Base-by-base conservation (phyloP, 2,329 filamentous ascomycete species). In the Helicocarpus griseus region DNA sequence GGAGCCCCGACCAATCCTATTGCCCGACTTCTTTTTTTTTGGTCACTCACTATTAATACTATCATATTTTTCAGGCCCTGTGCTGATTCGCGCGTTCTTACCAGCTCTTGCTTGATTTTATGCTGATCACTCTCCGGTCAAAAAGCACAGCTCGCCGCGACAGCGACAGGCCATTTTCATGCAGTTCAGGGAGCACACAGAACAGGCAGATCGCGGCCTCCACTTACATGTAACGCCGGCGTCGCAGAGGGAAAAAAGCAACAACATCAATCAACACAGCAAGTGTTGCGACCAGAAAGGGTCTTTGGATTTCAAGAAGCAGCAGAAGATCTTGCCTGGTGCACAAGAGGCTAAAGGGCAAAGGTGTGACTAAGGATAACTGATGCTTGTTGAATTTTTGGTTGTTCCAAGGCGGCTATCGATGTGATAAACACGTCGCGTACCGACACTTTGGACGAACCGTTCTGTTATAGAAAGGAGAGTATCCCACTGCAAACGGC, bases 401-500 rank as follows among this genome's bases (percentile, higher is more conserved):
- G 14, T 33, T 22, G 26, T 17, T 19, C 35, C 50, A n/a, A 4
- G 47, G 29, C 29, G 33, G 31, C 29, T 24, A 41, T 46, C 36
- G 39, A 51, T 28, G 36, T 44, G 29, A 55, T 44, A 33, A 50
- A 49, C 24, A 38, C 39, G 35, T 24, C 26, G 46, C 49, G 50
- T 56, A 52, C 53, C 53, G 53, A 55, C 55, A 57, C 49, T 49
- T 35, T 49, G 55, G 55, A 41, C 43, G 52, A 40, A 53, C 14
- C 45, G 9, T 35, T 14, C 9, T 35, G 31, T 6, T 36, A 24
- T 17, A n/a, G n/a, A n/a, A n/a, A n/a, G n/a, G n/a, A n/a, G n/a
- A n/a, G n/a, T n/a, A n/a, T n/a, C n/a, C n/a, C n/a, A n/a, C n/a
- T n/a, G n/a, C n/a, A n/a, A n/a, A n/a, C n/a, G n/a, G n/a, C n/a